Evolutionary conservation across 1,284 basidiomycete genomes (phyloP).

Genomic region (Boletus sp.): DNA sequence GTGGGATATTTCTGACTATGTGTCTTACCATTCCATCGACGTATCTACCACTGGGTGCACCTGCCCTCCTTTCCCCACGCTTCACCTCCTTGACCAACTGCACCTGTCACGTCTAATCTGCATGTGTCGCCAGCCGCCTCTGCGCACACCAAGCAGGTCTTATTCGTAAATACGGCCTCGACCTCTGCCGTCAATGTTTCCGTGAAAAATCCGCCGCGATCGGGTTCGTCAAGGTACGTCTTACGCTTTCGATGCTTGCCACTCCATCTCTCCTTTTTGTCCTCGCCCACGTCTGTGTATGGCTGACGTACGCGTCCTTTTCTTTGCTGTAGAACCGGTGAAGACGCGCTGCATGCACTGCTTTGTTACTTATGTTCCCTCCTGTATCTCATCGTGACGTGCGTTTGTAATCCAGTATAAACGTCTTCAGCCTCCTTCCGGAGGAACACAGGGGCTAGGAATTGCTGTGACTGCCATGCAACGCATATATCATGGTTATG

Average conservation of each 20-base stretch:
- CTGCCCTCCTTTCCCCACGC: too few relatives aligned
- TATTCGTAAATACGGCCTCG: slow-evolving; percentile 91
- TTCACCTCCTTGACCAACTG: neutral
- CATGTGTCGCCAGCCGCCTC: slow-evolving; percentile 63
- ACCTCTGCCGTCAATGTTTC: slow-evolving; percentile 98
- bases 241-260: neutral
- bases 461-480: too few relatives aligned
- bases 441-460: too few relatives aligned
- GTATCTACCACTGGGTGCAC: neutral
- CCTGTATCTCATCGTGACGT: neutral
- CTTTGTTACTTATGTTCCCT: neutral
- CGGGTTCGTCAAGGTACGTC: slow-evolving; percentile 86
- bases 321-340: slow-evolving; percentile 2
- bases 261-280: too few relatives aligned
- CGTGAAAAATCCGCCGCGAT: slow-evolving; percentile 92
- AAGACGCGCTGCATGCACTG: neutral
- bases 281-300: too few relatives aligned
- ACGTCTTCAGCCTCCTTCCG: neutral
- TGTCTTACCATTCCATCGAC: neutral
- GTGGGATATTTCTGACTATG: neutral
- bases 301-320: neutral
- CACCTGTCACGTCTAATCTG: neutral
- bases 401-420: neutral
- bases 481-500: too few relatives aligned
- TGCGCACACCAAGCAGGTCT: slow-evolving; percentile 96